Evolutionary conservation across 257 asterid genomes (phyloP).

Genomic region (Petunia axillaris): DNA sequence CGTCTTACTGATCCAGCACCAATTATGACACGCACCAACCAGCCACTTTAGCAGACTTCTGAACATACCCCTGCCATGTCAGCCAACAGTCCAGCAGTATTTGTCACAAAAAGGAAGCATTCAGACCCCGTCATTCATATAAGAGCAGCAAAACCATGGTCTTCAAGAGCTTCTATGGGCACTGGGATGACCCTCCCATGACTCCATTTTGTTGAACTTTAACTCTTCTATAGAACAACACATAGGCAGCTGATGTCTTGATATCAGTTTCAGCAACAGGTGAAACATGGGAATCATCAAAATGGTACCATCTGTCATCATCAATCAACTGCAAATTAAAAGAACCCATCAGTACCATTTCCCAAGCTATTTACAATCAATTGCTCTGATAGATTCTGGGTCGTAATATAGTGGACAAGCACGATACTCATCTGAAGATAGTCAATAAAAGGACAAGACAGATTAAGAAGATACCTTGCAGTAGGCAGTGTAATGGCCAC

Average conservation of each 20-base stretch:
- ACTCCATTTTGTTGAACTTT: constrained; percentile 37
- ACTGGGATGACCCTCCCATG: constrained; percentile 54
- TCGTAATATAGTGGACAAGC: background rate
- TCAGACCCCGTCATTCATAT: background rate
- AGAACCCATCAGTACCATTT: background rate
- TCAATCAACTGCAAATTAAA: constrained; percentile 64
- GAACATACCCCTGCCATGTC: background rate
- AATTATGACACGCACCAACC: background rate
- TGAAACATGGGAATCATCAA: constrained; percentile 84
- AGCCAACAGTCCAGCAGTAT: background rate
- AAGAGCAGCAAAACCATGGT: background rate
- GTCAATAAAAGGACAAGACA: constrained; percentile 2
- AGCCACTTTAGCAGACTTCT: background rate
- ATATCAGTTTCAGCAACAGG: constrained; percentile 71
- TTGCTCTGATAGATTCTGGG: constrained; percentile 9
- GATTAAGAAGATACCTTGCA: constrained; percentile 66
- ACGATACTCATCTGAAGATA: background rate
- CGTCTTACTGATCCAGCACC: background rate
- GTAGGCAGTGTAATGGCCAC: constrained; percentile 95
- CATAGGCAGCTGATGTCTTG: constrained; percentile 91
- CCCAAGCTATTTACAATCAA: background rate
- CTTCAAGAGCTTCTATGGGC: constrained; percentile 40
- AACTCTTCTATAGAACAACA: constrained; percentile 85
- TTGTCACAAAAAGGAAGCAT: background rate
- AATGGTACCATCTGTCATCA: constrained; percentile 84